Conservation (phyloP, 441 rosid genomes). For the Rhodomyrtus psidioides region DNA sequence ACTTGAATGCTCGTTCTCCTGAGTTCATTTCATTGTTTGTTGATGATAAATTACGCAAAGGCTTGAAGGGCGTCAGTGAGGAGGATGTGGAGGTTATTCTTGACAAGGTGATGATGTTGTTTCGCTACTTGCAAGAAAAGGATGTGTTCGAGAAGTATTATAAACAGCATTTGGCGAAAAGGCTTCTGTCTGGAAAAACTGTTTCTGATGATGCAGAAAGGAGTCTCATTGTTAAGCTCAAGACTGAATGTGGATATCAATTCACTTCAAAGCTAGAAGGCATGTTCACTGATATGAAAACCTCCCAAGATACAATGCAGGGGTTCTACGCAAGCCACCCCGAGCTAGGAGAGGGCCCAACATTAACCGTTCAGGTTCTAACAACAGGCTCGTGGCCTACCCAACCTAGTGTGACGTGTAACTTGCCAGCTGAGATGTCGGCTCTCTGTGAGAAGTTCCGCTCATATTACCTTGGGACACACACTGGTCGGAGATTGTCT, state of each 20-base stretch:
- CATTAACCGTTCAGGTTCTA: conserved; percentile 84
- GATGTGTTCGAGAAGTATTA: conserved; percentile 96
- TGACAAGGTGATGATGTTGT: conserved; percentile 97
- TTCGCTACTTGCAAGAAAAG: conserved; percentile 94
- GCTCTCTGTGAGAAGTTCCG: conserved; percentile 87
- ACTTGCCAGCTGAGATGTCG: conserved; percentile 83
- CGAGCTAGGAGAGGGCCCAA: conserved; percentile 77
- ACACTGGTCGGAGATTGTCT: conserved; percentile 83
- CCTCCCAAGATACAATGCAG: conserved; percentile 87
- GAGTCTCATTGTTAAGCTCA: conserved; percentile 90
- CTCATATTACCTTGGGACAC: conserved; percentile 88
- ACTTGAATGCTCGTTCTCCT: conserved; percentile 83
- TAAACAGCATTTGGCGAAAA: conserved; percentile 90
- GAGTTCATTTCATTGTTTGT: conserved; percentile 88
- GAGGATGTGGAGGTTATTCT: conserved; percentile 87
- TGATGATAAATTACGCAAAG: conserved; percentile 90
- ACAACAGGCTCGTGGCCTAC: conserved; percentile 98
- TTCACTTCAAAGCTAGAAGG: conserved; percentile 96
- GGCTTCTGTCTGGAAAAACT: conserved; percentile 90
- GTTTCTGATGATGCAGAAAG: conserved; percentile 94
- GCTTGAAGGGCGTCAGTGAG: conserved; percentile 77
- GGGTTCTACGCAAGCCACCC: conserved; percentile 67
- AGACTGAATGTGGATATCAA: conserved; percentile 93
- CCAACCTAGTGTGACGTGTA: conserved; percentile 71
- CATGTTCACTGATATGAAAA: conserved; percentile 98